Evolutionary conservation across 1,139 yeast species (phyloP).

Genomic region (Pichia sp.): DNA sequence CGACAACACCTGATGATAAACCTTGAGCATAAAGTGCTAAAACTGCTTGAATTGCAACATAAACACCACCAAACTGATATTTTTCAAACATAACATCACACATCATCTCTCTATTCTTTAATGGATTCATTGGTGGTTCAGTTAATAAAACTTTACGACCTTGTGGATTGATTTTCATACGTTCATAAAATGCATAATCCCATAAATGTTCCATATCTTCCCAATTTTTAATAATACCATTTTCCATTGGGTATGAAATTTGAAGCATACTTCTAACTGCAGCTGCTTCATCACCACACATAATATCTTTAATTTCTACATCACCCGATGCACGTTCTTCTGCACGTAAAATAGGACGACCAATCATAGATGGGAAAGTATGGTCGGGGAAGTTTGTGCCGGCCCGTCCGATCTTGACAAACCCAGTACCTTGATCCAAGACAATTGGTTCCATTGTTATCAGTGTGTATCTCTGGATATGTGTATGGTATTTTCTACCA

Average conservation of each 20-base stretch:
- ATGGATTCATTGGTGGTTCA: conserved; percentile 97
- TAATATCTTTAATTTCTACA: conserved; percentile 77
- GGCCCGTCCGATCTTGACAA: conserved; percentile 89
- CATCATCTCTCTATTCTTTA: conserved; percentile 89
- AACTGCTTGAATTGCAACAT: conserved; percentile 97
- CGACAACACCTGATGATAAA: conserved; percentile 95
- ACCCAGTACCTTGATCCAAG: conserved; percentile 99
- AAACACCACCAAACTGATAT: conserved; percentile 92
- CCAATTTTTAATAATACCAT: conserved; percentile 96
- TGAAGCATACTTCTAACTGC: conserved; percentile 85
- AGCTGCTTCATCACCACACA: conserved; percentile 97
- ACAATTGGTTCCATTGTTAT: conserved; percentile 39
- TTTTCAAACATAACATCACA: conserved; percentile 97
- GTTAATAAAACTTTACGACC: conserved; percentile 83
- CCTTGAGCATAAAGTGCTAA: conserved; percentile 97
- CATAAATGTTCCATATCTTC: conserved; percentile 97
- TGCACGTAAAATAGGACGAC: conserved; percentile 94
- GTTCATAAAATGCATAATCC: conserved; percentile 95
- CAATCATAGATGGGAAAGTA: conserved; percentile 98
- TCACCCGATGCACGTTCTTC: conserved; percentile 67
- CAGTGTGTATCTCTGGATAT: not conserved
- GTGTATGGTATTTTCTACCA: too few species aligned
- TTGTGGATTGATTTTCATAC: conserved; percentile 71
- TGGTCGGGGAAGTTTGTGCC: conserved; percentile 97
- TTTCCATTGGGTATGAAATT: conserved; percentile 96